Evolutionary conservation across 495 filamentous ascomycete genomes (phyloP).

Genomic region (Talaromyces thailandensis): DNA sequence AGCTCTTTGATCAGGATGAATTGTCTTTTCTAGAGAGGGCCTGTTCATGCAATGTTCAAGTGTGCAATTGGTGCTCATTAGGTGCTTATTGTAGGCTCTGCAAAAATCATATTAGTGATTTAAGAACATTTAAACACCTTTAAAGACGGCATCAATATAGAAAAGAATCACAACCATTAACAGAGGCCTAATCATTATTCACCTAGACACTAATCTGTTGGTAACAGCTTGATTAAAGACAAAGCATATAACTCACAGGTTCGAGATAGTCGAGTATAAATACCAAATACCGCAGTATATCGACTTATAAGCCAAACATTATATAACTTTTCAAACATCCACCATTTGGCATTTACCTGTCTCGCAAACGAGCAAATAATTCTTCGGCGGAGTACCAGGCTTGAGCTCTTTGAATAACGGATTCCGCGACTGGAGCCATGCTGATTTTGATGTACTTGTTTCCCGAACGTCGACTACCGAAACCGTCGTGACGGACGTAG

Average conservation of each 20-base stretch:
- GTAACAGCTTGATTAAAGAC: not conserved
- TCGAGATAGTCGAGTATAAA: not conserved
- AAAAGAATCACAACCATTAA: not conserved
- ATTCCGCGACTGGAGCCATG: slow-evolving; percentile 45
- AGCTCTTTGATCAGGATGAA: not conserved
- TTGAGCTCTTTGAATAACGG: slow-evolving; percentile 34
- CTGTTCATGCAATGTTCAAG: too few relatives aligned
- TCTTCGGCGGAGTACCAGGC: slow-evolving; percentile 27
- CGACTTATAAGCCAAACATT: not conserved
- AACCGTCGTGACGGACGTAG: slow-evolving; percentile 23
- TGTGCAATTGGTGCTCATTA: too few relatives aligned
- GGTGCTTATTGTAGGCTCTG: not conserved
- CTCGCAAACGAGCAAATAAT: slow-evolving; percentile 43
- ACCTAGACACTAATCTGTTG: not conserved
- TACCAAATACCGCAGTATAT: not conserved
- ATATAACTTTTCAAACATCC: slow-evolving; percentile 9
- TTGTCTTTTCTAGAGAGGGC: too few relatives aligned
- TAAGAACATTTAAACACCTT: not conserved
- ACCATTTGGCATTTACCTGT: slow-evolving; percentile 36
- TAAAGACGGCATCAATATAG: not conserved
- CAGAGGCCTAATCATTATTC: not conserved
- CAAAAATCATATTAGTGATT: not conserved
- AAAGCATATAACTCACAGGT: not conserved
- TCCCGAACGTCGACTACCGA: slow-evolving; percentile 32
- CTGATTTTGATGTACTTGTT: slow-evolving; percentile 10